Evolutionary conservation across 2,329 filamentous ascomycete genomes (phyloP).

Genomic region (Cryphonectria japonica): DNA sequence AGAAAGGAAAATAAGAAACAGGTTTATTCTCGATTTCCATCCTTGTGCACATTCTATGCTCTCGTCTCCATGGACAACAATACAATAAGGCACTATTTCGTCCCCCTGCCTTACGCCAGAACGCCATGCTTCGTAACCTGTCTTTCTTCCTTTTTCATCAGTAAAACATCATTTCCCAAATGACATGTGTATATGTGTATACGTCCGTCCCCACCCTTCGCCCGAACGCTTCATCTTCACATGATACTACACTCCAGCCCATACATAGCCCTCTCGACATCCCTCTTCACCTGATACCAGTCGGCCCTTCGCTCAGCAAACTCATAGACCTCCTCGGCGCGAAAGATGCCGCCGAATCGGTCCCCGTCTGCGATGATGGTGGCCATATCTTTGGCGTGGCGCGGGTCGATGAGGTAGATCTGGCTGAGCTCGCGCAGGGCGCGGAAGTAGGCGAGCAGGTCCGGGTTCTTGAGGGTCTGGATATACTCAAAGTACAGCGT

Average conservation of each 20-base stretch:
- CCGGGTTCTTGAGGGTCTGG: conserved; percentile 76
- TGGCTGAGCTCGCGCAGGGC: conserved; percentile 91
- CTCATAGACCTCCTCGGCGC: conserved; percentile 96
- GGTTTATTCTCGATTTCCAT: too few relatives aligned
- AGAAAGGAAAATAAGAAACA: too few relatives aligned
- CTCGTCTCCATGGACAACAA: too few relatives aligned
- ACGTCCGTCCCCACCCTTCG: neutral
- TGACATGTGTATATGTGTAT: neutral
- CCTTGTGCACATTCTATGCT: too few relatives aligned
- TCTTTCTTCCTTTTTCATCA: neutral
- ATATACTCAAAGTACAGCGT: conserved; percentile 91
- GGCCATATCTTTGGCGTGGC: conserved; percentile 91
- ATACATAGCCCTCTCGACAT: conserved; percentile 97
- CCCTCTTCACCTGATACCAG: conserved; percentile 87
- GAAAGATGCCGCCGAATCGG: conserved; percentile 88
- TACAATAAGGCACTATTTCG: neutral
- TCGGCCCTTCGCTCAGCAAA: conserved; percentile 93
- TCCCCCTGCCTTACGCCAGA: neutral
- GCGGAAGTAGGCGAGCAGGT: conserved; percentile 86
- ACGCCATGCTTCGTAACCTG: neutral
- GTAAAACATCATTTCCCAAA: neutral
- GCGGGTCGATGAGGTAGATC: conserved; percentile 88
- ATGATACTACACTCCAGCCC: conserved; percentile 87
- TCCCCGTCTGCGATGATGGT: conserved; percentile 91
- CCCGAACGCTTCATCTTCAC: conserved; percentile 52